phyloP scores from a whole-genome alignment of 2,329 filamentous ascomycete genomes.

The Colletotrichum gigasporum region DNA sequence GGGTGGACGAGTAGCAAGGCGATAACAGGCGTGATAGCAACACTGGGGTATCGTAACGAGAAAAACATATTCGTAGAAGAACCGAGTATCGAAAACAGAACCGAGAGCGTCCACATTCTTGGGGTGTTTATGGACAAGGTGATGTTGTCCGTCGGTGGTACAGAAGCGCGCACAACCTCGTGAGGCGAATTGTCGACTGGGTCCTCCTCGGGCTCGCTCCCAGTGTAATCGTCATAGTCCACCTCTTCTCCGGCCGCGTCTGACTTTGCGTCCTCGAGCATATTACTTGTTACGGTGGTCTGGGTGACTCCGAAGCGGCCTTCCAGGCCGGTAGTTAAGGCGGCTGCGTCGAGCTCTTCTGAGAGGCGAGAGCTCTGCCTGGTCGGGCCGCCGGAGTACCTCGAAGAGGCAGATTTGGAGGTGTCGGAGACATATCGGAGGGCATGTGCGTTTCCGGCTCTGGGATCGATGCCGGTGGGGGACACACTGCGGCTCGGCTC shows the following conservation, averaged over 20 bases:
- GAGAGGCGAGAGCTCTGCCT: constrained; percentile 50
- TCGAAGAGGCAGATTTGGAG: constrained; percentile 39
- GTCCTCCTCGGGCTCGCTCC: constrained; percentile 54
- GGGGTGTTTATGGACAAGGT: constrained; percentile 86
- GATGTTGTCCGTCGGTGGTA: constrained; percentile 78
- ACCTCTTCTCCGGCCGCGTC: constrained; percentile 33
- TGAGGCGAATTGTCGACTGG: constrained; percentile 78
- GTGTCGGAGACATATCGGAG: constrained; percentile 46
- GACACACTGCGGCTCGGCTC: constrained; percentile 47
- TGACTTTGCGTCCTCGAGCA: constrained; percentile 49
- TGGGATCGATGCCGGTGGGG: constrained; percentile 45
- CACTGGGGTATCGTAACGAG: constrained; percentile 88
- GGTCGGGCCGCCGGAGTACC: constrained; percentile 41
- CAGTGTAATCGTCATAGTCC: constrained; percentile 41
- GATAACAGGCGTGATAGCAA: constrained; percentile 90
- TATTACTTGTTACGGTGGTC: constrained; percentile 54
- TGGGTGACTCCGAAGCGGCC: constrained; percentile 63
- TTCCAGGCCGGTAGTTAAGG: constrained; percentile 62
- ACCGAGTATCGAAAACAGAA: constrained; percentile 81
- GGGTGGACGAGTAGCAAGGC: constrained; percentile 86
- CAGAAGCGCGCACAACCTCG: constrained; percentile 81
- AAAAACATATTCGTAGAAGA: constrained; percentile 90
- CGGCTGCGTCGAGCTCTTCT: constrained; percentile 60
- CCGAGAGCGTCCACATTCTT: constrained; percentile 86
- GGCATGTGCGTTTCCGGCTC: constrained; percentile 41